Evolutionary conservation across 2,329 filamentous ascomycete genomes (phyloP).

Genomic region (Arthrobotrys megalospora): DNA sequence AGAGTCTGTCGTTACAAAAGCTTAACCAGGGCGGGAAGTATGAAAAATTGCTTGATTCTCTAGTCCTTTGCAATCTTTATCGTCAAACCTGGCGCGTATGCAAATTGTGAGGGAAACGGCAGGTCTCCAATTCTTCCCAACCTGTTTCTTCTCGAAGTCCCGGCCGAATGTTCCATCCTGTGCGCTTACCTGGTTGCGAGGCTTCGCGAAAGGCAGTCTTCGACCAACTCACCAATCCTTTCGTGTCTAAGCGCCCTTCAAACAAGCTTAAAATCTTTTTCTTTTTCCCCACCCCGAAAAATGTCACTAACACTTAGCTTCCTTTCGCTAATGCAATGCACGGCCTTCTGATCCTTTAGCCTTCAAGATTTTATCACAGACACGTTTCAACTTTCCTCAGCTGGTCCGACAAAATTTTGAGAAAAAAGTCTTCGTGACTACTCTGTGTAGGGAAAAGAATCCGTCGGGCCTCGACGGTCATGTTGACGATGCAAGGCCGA

Average conservation of each 20-base stretch:
- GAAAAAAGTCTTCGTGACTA: background rate
- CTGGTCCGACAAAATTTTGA: background rate
- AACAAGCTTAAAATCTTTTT: conserved; percentile 33
- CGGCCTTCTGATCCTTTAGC: conserved; percentile 16
- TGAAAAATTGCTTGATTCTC: conserved; percentile 11
- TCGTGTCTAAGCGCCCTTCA: conserved; percentile 23
- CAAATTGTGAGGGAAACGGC: conserved; percentile 1
- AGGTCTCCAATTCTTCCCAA: conserved; percentile 8
- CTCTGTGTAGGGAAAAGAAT: background rate
- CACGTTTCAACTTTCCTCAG: conserved; percentile 22
- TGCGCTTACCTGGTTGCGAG: conserved; percentile 23
- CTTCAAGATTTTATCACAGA: conserved; percentile 19
- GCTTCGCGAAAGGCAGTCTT: conserved; percentile 11
- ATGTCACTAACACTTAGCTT: conserved; percentile 14
- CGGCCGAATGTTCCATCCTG: conserved; percentile 14
- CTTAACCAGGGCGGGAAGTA: conserved; percentile 26
- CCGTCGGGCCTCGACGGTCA: background rate
- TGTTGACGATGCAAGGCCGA: conserved; percentile 9
- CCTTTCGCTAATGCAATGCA: conserved; percentile 51
- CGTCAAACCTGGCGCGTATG: conserved; percentile 25
- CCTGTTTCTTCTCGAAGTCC: conserved; percentile 27
- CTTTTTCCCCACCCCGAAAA: background rate
- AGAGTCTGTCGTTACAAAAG: conserved; percentile 30
- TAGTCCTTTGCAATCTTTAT: conserved; percentile 13
- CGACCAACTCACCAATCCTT: conserved; percentile 21